Percentiles rank a stretch among this genome's conserved stretches.
phyloP scores from a whole-genome alignment of 2,329 filamentous ascomycete genomes.

The Pyricularia sp. region DNA sequence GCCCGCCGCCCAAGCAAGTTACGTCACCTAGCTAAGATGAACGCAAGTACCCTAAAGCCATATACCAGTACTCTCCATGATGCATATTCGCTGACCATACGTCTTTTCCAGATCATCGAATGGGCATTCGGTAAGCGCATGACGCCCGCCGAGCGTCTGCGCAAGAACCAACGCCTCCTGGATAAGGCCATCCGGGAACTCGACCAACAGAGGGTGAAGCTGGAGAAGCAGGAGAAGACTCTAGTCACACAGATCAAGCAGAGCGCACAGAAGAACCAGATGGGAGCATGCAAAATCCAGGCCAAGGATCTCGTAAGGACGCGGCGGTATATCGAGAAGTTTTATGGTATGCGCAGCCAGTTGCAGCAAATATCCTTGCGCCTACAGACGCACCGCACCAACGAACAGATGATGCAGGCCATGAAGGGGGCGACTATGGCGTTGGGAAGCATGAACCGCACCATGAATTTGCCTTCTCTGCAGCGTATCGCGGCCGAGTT shows the following conservation, averaged over 20 bases:
- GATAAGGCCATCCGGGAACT: conserved; percentile 97
- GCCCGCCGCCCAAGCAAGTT: background rate
- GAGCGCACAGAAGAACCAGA: conserved; percentile 94
- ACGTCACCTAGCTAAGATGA: background rate
- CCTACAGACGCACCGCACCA: conserved; percentile 96
- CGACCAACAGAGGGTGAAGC: conserved; percentile 86
- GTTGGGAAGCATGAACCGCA: conserved; percentile 91
- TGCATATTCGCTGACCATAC: background rate
- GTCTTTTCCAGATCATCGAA: conserved; percentile 69
- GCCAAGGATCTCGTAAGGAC: conserved; percentile 94
- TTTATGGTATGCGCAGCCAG: conserved; percentile 96
- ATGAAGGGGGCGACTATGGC: conserved; percentile 97
- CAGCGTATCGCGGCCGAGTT: conserved; percentile 99
- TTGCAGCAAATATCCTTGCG: conserved; percentile 90
- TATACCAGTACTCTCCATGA: background rate
- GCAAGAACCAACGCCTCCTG: conserved; percentile 91
- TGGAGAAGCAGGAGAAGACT: conserved; percentile 98
- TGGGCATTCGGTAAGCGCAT: conserved; percentile 99
- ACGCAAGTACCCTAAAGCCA: background rate
- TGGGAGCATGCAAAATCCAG: conserved; percentile 97
- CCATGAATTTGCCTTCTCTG: conserved; percentile 92
- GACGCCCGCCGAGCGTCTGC: conserved; percentile 85
- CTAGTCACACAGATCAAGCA: conserved; percentile 94
- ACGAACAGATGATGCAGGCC: conserved; percentile 99
- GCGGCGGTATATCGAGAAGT: conserved; percentile 92